A percentile compares a stretch with the other conserved stretches of the same genome.
Conservation (phyloP, 331 rosid species). For the Saraca asoca region DNA sequence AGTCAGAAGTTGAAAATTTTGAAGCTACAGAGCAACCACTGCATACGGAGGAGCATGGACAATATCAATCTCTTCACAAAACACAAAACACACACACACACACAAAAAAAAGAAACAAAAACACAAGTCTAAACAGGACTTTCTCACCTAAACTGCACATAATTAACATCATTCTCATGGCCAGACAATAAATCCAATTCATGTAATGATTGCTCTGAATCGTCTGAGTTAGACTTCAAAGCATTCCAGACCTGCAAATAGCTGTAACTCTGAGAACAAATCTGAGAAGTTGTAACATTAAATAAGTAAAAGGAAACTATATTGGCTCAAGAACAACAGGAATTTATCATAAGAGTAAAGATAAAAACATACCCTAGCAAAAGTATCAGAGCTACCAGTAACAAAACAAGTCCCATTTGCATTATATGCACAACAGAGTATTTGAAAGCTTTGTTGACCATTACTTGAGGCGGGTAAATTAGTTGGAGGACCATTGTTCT, state of each 20-base stretch:
- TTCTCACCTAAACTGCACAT: slow-evolving; percentile 87
- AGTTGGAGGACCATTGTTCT: slow-evolving; percentile 54
- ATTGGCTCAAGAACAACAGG: slow-evolving; percentile 27
- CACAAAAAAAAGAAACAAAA: background rate
- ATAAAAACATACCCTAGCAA: slow-evolving; percentile 67
- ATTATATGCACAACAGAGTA: slow-evolving; percentile 89
- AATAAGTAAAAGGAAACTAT: slow-evolving; percentile 33
- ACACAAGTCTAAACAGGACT: slow-evolving; percentile 26
- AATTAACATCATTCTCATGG: slow-evolving; percentile 89
- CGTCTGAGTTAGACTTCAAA: slow-evolving; percentile 54
- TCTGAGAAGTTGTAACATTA: slow-evolving; percentile 36
- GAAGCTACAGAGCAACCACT: slow-evolving; percentile 88
- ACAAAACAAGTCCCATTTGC: slow-evolving; percentile 91
- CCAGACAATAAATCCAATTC: slow-evolving; percentile 87
- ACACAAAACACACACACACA: background rate
- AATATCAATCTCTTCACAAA: slow-evolving; percentile 25
- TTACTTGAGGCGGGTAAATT: slow-evolving; percentile 63
- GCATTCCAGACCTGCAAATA: slow-evolving; percentile 86
- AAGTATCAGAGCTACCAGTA: slow-evolving; percentile 89
- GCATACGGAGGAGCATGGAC: slow-evolving; percentile 41
- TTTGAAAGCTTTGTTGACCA: slow-evolving; percentile 62
- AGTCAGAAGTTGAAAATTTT: slow-evolving; percentile 57
- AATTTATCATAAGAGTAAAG: slow-evolving; percentile 31
- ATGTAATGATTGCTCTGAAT: slow-evolving; percentile 63
- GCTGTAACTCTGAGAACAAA: slow-evolving; percentile 31